Percentiles rank a stretch among this genome's conserved stretches.
These are phyloP conservation scores for Eucalyptus erythrocorys DNA, from an alignment of 345 rosid genomes.

Conservation along the genomic window DNA sequence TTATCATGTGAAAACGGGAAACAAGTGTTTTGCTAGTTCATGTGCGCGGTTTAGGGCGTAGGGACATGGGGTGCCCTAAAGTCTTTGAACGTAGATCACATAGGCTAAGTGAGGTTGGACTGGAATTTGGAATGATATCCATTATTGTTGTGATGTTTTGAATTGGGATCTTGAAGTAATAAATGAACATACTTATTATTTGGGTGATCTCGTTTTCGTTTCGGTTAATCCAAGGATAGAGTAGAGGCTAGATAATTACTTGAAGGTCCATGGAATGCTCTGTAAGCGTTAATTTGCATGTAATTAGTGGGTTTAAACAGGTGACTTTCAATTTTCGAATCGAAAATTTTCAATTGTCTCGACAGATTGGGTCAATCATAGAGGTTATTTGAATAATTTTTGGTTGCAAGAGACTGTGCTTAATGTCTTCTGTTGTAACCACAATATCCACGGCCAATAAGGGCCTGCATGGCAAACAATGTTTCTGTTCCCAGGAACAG, in stretches of 20 bases:
- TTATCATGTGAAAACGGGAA: not conserved
- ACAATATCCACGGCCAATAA: not conserved
- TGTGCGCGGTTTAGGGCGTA: not conserved
- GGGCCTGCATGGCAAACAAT: no score
- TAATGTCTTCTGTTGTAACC: not conserved
- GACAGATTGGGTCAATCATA: not conserved
- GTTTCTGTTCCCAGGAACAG: no score
- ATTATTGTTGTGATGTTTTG: not conserved
- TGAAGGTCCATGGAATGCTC: rapidly evolving
- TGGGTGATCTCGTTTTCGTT: not conserved
- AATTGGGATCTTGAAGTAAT: not conserved
- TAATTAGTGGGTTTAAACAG: not conserved
- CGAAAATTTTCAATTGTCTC: not conserved
- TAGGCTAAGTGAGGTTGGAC: not conserved
- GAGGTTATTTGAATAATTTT: not conserved
- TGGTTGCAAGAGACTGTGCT: not conserved
- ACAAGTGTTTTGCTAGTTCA: not conserved
- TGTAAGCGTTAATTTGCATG: not conserved
- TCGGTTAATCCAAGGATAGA: rapidly evolving
- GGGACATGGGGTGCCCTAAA: not conserved
- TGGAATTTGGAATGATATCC: not conserved
- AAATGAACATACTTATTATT: not conserved
- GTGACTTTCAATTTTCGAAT: not conserved
- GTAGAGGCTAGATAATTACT: not conserved
- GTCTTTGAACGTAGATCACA: not conserved